Evolutionary conservation across 2,329 filamentous ascomycete species (phyloP), one percentile per base, ranked within the genome.

Genomic region (Beauveria scarabaeidicola): DNA sequence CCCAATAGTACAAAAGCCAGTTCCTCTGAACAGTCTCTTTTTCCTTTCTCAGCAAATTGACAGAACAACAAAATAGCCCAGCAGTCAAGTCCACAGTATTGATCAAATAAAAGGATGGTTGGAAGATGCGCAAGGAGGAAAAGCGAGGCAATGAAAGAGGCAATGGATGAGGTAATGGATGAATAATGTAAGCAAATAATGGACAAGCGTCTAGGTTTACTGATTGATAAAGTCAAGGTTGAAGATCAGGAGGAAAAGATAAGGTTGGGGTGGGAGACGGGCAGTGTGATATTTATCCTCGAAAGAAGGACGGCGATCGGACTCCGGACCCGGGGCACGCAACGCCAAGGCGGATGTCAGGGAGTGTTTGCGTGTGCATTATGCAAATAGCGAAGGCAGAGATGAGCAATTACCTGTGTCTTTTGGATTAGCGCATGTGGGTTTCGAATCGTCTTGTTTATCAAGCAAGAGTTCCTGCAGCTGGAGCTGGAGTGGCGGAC

Each of bases 391-490:
- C 46, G 51, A 60, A 55, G 36, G n/a, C 15, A 32, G 43, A 52
- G 21, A 29, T 43, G 40, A 13, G 50, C 11, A 44, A 54, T 25
- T 47, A n/a, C 5, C n/a, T 27, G 51, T 43, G 17, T 52, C 27
- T 52, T 60, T 44, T 46, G 58, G 58, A 56, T 60, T 56, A 60
- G 58, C 46, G 58, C 58, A 60, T 56, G 58, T 60, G 58, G 58
- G 58, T 40, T 56, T 36, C 15, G 48, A 25, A 27, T 25, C 21
- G 44, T 43, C 17, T 44, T 50, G 54, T 38, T 41, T 5, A 57
- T 40, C 27, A 57, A 40, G 9, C 9, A 27, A 23, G 17, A 32
- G 44, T 27, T 38, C 19, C 6, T 50, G 44, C n/a, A 23, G 27
- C 13, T 40, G 36, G 44, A 23, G 27, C 13, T 40, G 36, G 44